Evolutionary conservation across 2,329 filamentous ascomycete species (phyloP).

Genomic region (Xylaria sp.): DNA sequence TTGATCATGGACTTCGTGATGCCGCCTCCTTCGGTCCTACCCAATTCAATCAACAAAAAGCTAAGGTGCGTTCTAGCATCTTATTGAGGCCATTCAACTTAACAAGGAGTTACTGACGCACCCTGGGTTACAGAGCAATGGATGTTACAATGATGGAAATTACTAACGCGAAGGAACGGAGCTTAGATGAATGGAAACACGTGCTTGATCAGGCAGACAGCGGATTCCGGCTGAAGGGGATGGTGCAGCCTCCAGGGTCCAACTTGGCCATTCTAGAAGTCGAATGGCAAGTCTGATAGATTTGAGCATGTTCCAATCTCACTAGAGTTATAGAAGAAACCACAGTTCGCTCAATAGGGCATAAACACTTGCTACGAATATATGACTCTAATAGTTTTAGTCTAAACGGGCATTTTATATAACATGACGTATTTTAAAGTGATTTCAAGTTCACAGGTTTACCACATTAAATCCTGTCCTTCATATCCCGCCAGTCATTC

Average conservation of each 20-base stretch:
- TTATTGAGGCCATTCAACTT: background rate
- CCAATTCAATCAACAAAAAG: conserved; percentile 26
- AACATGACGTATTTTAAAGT: too few species aligned
- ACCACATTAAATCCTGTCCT: too few species aligned
- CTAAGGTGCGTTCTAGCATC: background rate
- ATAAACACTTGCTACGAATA: too few species aligned
- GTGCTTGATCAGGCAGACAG: background rate
- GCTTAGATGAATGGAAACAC: conserved; percentile 48
- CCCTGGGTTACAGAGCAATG: conserved; percentile 15
- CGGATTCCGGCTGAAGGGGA: background rate
- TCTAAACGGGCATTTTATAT: too few species aligned
- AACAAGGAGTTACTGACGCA: background rate
- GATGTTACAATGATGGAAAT: conserved; percentile 30
- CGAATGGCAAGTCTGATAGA: background rate
- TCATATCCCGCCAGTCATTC: too few species aligned
- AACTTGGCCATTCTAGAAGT: background rate
- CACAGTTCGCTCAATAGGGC: too few species aligned
- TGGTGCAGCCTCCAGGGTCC: background rate
- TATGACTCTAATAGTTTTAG: too few species aligned
- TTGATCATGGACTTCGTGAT: too few species aligned
- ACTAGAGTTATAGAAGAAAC: too few species aligned
- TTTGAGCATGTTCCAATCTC: too few species aligned
- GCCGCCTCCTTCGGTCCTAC: background rate
- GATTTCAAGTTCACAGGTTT: too few species aligned
- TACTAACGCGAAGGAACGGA: conserved; percentile 40